Evolutionary conservation across 257 asterid genomes (phyloP), one percentile per base, ranked within the genome.

Genomic region (Penstemon barbatus): DNA sequence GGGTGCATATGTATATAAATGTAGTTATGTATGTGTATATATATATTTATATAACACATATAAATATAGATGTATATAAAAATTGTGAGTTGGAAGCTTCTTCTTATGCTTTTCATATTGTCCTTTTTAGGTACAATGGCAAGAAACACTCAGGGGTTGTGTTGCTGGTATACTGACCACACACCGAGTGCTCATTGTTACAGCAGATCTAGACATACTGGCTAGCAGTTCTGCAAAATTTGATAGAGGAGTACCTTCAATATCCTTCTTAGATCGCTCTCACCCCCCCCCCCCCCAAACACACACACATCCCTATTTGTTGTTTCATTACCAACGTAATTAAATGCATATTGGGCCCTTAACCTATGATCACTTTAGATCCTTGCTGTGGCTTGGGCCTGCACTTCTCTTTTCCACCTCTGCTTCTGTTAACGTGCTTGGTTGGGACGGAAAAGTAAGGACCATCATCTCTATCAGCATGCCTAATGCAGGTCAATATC

Each of bases 361-460:
- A 80, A 88, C 92, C 43, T 41, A 36, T 83, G 75, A 82, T 77
- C 74, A 94, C 99, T 94, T 78, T 76, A 89, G 97, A 94, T 94
- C 99, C 77, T 82, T 91, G 77, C 84, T 94, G 60, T 94, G 99
- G 99, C 90, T 94, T 80, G 99, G 99, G 50, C 97, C 99, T 15
- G 95, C 99, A 73, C 97, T 94, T 83, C 92, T 94, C 55, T 94
- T 94, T 69, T 94, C 99, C 65, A 91, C 99, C 74, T 79, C 93
- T 75, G 82, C 95, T 77, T 88, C 97, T 72, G 79, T 94, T 70
- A 83, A 84, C 75, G 70, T 94, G 81, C 96, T 94, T 82, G 99
- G 99, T 58, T 94, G 99, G 99, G 99, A 94, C 87, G 89, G 97
- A 74, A 91, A 85, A 87, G 99, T 94, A 81, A 87, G 99, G 88